Percentiles rank a stretch among this genome's conserved stretches.
Evolutionary conservation across 371 early-diverging fungal species (phyloP).

Genomic region (Mortierella sp.): DNA sequence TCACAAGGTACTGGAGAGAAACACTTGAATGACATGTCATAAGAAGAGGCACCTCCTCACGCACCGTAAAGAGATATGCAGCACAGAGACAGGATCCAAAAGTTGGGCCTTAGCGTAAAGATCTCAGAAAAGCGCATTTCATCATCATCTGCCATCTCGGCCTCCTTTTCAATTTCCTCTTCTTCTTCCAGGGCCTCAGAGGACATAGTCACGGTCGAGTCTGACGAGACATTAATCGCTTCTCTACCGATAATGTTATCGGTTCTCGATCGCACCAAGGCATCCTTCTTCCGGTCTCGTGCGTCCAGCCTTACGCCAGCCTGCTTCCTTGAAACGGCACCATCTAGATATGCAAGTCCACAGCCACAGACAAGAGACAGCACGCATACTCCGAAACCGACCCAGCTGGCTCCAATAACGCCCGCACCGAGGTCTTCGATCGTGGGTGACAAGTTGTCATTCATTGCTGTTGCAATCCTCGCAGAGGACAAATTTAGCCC

Average conservation of each 20-base stretch:
- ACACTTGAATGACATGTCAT: too few species aligned
- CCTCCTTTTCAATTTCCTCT: constrained; percentile 40
- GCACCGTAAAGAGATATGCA: constrained; percentile 54
- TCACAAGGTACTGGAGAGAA: too few species aligned
- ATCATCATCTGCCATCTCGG: constrained; percentile 56
- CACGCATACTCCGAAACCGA: constrained; percentile 58
- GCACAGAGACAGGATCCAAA: constrained; percentile 56
- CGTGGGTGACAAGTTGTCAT: constrained; percentile 70
- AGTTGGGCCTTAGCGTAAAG: constrained; percentile 36
- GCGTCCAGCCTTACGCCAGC: constrained; percentile 48
- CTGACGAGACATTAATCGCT: constrained; percentile 33
- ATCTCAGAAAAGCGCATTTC: constrained; percentile 41
- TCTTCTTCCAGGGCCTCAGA: constrained; percentile 41
- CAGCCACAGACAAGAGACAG: constrained; percentile 48
- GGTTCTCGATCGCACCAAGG: constrained; percentile 13
- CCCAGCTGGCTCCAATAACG: constrained; percentile 58
- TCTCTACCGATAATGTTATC: constrained; percentile 36
- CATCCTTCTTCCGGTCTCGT: constrained; percentile 10
- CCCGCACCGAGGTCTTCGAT: constrained; percentile 42
- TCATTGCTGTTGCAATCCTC: constrained; percentile 71
- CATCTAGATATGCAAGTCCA: constrained; percentile 39
- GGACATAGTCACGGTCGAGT: constrained; percentile 42
- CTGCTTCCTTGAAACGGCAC: constrained; percentile 34
- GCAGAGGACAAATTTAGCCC: constrained; percentile 69
- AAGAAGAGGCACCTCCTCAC: too few species aligned